A percentile compares a stretch with the other conserved stretches of the same genome.
These are phyloP conservation scores for Paulownia fortunei DNA, from an alignment of 257 asterid species.

Conservation along the genomic window DNA sequence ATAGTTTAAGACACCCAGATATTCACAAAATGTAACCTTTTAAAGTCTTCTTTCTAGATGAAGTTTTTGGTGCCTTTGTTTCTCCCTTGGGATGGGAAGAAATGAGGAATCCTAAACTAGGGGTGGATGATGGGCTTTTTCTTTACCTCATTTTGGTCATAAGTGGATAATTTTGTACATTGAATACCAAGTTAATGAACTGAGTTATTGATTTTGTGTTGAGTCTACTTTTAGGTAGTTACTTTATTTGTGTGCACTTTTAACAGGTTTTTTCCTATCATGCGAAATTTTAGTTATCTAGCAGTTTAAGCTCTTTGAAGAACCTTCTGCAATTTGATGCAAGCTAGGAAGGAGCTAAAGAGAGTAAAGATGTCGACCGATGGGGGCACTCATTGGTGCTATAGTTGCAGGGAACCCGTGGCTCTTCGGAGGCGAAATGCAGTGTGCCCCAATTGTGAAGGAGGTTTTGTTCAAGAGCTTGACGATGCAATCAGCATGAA, in stretches of 20 bases:
- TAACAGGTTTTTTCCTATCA: background rate
- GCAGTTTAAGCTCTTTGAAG: background rate
- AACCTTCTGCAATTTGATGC: conserved; percentile 10
- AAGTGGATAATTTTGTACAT: conserved; percentile 9
- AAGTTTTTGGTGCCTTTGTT: background rate
- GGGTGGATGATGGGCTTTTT: background rate
- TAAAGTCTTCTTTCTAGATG: background rate
- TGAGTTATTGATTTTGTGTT: background rate
- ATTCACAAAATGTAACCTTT: background rate
- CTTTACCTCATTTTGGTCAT: background rate
- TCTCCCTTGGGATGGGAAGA: background rate
- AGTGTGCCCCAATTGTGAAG: conserved; percentile 65
- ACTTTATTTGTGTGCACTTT: background rate
- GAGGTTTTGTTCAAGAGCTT: conserved; percentile 87
- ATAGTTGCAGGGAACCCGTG: conserved; percentile 78
- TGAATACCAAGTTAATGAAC: background rate
- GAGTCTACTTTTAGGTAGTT: conserved; percentile 17
- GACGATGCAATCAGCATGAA: conserved; percentile 54
- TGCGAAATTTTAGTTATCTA: conserved; percentile 22
- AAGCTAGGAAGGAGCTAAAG: conserved; percentile 20
- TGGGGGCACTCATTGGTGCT: conserved; percentile 84
- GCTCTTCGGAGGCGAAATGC: conserved; percentile 43
- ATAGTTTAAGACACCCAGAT: background rate
- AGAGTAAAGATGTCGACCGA: conserved; percentile 60
- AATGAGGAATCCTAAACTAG: background rate